Base-by-base conservation (phyloP, 441 rosid species). In the Erysimum pusillum region DNA sequence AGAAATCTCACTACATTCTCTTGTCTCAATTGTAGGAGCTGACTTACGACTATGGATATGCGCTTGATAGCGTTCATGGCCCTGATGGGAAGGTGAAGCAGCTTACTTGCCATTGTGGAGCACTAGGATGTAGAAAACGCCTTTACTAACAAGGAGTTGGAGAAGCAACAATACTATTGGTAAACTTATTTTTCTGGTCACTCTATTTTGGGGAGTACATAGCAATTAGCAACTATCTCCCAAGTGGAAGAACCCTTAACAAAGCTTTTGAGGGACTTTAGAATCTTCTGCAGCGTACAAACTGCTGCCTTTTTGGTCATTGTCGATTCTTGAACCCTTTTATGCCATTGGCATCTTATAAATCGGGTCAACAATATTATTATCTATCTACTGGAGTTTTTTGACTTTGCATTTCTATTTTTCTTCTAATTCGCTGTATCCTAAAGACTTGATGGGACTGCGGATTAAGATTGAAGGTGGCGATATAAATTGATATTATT, bases 1-100 rank as follows among this genome's bases (percentile, higher is more conserved):
- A 32, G 11, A 7, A 39, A 12, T 9, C 28, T 25, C 68, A 20
- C 17, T 39, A 46, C 70, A 56, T 54, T 46, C 9, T 54, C 63
- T 9, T 78, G 60, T 56, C 38, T 69, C 44, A 31, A 56, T 28
- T 71, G 63, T 71, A 93, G 99, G 97, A 96, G 79, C 92, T 95
- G 5, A 86, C 92, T 0, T 96, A 96, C 54, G 99, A 96, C 79
- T 96, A 96, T 69, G 99, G 97, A 15, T 91, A 93, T 69, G 85
- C 81, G 13, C 89, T 91, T 11, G 90, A 93, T 78, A 91, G 97
- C 31, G 97, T 91, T 42, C 74, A 62, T 13, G 93, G 90, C 13
- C 87, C 93, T 0, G 92, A 93, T 70, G 99, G 97, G 41, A 86
- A 90, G 80, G 84, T 90, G 32, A 89, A 82, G 41, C 67, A 82